Evolutionary conservation across 208 protist genomes (phyloP), one percentile per base, ranked within the genome.

Genomic region (Trypanosoma cruzi): DNA sequence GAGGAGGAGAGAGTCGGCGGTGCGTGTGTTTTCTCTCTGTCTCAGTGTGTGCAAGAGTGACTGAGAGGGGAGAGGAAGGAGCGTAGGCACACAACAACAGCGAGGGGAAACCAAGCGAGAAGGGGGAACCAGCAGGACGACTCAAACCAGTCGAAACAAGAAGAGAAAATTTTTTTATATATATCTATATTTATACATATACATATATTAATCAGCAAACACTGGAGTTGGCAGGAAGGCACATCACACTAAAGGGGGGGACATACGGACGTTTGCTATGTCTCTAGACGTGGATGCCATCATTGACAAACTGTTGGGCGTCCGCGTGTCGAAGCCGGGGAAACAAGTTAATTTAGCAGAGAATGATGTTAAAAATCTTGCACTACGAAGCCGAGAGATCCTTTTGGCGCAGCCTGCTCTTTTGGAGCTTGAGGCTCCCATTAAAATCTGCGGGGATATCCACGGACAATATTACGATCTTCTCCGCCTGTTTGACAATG

Each of bases 381-480:
- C 80, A 29, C 64, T 92, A 64, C 86, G 89, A 70, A 93, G 86
- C 53, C 81, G 91, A 20, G 91, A 97, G 74, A 88, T 96, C 71
- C 84, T 98, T 34, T 83, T 97, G 29, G 64, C 84, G 16, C 91
- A 98, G 75, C 88, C 90, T 20, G 67, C 88, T 14, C 75, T 98
- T 24, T 61, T 98, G 20, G 92, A 97, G 67, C 85, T 98, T 13
- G 91, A 97, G 75, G 94, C 92, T 11, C 94, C 94, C 20, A 96
- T 98, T 64, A 98, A 96, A 77, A 95, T 98, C 46, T 97, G 92
- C 66, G 94, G 99, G 22, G 99, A 99, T 80, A 98, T 99, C 48
- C 99, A 99, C 73, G 99, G 99, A 8, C 99, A 99, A 86, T 99
- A 99, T 79, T 99, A 98, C 74, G 99, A 99, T 84, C 90, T 99